Base-by-base conservation (phyloP, 352 stramenopile genomes). In the Aphanomyces astaci region DNA sequence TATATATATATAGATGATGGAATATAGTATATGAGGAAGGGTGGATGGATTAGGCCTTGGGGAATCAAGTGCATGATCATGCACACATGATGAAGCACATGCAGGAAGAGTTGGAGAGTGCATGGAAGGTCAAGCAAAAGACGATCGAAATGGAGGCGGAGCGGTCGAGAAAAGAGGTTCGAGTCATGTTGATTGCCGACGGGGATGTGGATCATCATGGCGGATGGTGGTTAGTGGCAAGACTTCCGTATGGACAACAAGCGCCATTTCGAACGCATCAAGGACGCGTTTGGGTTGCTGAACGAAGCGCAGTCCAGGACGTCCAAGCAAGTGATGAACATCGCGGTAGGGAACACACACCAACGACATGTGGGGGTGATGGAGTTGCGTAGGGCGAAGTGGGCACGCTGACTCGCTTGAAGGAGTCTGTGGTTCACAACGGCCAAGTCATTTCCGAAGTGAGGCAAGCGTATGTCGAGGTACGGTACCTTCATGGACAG, bases 231-330 rank as follows among this genome's bases (percentile, higher is more conserved):
- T n/a, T 13, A 62, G 53, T 43, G 17, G 4, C 7, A 46, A n/a
- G 53, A 62, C 13, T 27, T 28, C 22, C 53, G n/a, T 7, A 19
- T 46, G 53, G 25, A 45, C 31, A 43, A 43, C 25, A 31, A 36
- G 5, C 28, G 31, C 25, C 25, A 62, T 7, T 30, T 62, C 11
- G 31, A 43, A 7, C 53, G 53, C 28, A 31, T 62, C 25, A 39
- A 43, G 33, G 53, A 62, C 27, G 53, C 53, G 30, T 46, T 62
- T 24, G 31, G 53, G 13, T 31, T 62, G 13, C 22, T 62, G 28
- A 62, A 62, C 53, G 53, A 62, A 25, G 53, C 53, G 4, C 53
- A 62, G 2, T 62, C 25, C 28, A 62, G 32, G 17, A 62, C 28
- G 25, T 46, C 28, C 30, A 62, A 62, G n/a, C 53, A 62, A 15